Base-by-base conservation (phyloP, 2,329 filamentous ascomycete species). In the Fonsecaea monophora region DNA sequence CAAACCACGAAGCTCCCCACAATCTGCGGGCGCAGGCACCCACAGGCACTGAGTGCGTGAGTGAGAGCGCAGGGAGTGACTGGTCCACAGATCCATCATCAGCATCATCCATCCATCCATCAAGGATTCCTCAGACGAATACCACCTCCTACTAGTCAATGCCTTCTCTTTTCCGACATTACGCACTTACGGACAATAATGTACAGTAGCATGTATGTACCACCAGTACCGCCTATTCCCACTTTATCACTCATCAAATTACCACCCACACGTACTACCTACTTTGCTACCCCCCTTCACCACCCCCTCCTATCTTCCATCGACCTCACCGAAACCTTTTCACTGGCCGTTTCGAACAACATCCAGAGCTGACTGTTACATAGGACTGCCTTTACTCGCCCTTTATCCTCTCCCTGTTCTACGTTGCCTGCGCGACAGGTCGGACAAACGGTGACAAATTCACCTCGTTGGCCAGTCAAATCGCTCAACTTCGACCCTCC, bases 201-300 rank as follows among this genome's bases (percentile, higher is more conserved):
- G 40, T 3, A 18, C 40, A 42, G 40, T 18, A 5, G 37, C 37
- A 25, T 25, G 25, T 25, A 40, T 10, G 37, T 40, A 40, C 37
- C 37, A 42, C 40, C 40, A 6, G 40, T 42, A 42, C 40, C 40
- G 15, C 15, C 15, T 4, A n/a, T n/a, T n/a, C 5, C 40, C 40
- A 42, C 40, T 42, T n/a, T n/a, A 42, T 42, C 40, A 42, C 40
- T 42, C 40, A 42, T 42, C 40, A 42, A 42, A 42, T 42, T 42
- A 42, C 40, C 40, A 42, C 40, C 40, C 18, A 42, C 13, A 42
- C 40, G 40, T 42, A 42, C 40, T 7, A 42, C 40, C 40, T n/a
- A 42, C 40, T 25, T 25, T 25, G 15, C 38, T 40, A 13, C 40
- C 40, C 40, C 40, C 15, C 40, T 42, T n/a, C 50, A 5, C 18